Conservation (phyloP, 164 flowering plant genomes). For the Cinnamomum chago region DNA sequence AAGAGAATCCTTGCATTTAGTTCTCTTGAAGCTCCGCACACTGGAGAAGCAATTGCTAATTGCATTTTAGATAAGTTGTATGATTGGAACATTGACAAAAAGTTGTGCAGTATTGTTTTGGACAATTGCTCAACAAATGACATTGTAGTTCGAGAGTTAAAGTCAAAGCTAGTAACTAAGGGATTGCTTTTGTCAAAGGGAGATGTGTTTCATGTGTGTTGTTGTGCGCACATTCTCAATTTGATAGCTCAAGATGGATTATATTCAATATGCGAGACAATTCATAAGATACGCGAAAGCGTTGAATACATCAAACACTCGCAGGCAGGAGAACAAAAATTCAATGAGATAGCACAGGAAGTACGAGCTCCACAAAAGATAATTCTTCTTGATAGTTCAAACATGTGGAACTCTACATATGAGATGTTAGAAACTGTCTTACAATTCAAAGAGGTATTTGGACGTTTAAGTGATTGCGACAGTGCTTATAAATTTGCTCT, state of each 20-base stretch:
- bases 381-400: conserved; percentile 47
- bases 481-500: conserved; percentile 19
- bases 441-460: conserved; percentile 47
- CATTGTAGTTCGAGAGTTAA: not conserved
- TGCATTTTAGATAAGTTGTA: conserved; percentile 43
- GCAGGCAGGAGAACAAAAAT: conserved; percentile 41
- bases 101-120: conserved; percentile 58
- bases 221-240: conserved; percentile 30
- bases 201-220: conserved; percentile 20
- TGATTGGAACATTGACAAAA: conserved; percentile 23
- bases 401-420: conserved; percentile 54
- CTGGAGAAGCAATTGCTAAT: conserved; percentile 35
- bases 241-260: conserved; percentile 22
- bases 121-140: conserved; percentile 25
- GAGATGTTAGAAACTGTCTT: conserved; percentile 60
- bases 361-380: conserved; percentile 34
- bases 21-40: conserved; percentile 21
- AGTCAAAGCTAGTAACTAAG: not conserved
- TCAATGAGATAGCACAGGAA: conserved; percentile 46
- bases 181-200: conserved; percentile 34
- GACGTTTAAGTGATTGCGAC: conserved; percentile 42
- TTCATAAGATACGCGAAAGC: conserved; percentile 49
- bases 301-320: conserved; percentile 53
- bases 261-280: conserved; percentile 23
- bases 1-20: conserved; percentile 62